Evolutionary conservation across 352 stramenopile species (phyloP).

Genomic region (Blastocystis sp.): DNA sequence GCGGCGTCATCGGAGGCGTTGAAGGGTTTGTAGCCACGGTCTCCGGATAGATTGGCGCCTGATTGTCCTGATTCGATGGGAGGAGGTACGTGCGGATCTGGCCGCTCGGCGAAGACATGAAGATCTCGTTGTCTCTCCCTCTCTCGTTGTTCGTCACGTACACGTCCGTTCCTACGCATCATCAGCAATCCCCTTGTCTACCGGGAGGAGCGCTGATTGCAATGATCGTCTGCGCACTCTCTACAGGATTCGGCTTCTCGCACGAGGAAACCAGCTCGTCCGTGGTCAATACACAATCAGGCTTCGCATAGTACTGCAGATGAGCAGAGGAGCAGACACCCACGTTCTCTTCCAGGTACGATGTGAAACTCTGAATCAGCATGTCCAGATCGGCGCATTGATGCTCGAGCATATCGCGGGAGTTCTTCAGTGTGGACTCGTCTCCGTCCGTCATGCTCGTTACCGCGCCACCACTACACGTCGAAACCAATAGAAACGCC

Average conservation of each 20-base stretch:
- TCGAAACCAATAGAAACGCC: not conserved
- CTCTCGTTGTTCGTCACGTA: slow-evolving; percentile 63
- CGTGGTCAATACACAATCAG: slow-evolving; percentile 34
- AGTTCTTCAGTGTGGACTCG: not conserved
- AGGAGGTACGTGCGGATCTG: slow-evolving; percentile 64
- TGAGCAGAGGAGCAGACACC: not conserved
- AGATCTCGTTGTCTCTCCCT: slow-evolving; percentile 64
- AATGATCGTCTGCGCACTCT: slow-evolving; percentile 41
- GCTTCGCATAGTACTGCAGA: slow-evolving; percentile 58
- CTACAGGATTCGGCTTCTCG: slow-evolving; percentile 30
- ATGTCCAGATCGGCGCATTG: slow-evolving; percentile 43
- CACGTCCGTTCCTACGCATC: slow-evolving; percentile 30
- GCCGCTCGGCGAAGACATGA: slow-evolving; percentile 38
- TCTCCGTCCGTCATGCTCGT: slow-evolving; percentile 2
- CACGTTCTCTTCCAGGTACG: slow-evolving; percentile 55
- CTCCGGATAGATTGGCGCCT: not conserved
- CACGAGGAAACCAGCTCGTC: slow-evolving; percentile 51
- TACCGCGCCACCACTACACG: slow-evolving; percentile 25
- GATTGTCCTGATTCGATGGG: not conserved
- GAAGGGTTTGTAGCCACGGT: not conserved
- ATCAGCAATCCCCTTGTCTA: not conserved
- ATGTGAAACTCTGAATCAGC: slow-evolving; percentile 44
- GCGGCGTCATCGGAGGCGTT: slow-evolving; percentile 16
- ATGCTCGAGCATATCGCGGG: slow-evolving; percentile 27
- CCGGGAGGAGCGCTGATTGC: slow-evolving; percentile 58